phyloP scores from a whole-genome alignment of 2,329 filamentous ascomycete genomes.

The Paraphoma chrysanthemicola region DNA sequence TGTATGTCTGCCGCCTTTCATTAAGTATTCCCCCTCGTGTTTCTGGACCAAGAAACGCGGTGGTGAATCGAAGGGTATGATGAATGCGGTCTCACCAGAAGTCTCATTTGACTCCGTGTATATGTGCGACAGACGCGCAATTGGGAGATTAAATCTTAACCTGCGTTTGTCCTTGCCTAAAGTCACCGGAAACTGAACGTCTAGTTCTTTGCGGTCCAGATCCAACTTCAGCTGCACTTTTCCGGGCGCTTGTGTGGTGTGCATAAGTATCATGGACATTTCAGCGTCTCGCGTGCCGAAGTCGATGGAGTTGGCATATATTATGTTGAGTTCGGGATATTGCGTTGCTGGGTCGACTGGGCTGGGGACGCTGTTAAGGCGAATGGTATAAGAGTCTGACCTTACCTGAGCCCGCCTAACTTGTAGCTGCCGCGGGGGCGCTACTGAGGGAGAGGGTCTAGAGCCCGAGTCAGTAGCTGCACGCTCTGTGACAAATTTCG shows the following conservation, averaged over 20 bases:
- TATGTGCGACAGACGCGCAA: slow-evolving; percentile 53
- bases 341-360: slow-evolving; percentile 25
- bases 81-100: slow-evolving; percentile 17
- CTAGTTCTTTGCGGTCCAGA: slow-evolving; percentile 52
- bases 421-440: slow-evolving; percentile 11
- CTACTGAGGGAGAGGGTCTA: slow-evolving; percentile 20
- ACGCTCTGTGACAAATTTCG: background rate
- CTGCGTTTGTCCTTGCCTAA: slow-evolving; percentile 19
- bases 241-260: slow-evolving; percentile 46
- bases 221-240: slow-evolving; percentile 51
- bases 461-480: background rate
- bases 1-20: slow-evolving; percentile 8
- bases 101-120: slow-evolving; percentile 31
- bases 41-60: slow-evolving; percentile 54
- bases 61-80: slow-evolving; percentile 47
- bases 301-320: slow-evolving; percentile 56
- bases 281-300: slow-evolving; percentile 68
- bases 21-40: slow-evolving; percentile 15
- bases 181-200: slow-evolving; percentile 53
- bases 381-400: slow-evolving; percentile 6
- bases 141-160: slow-evolving; percentile 55
- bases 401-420: slow-evolving; percentile 10
- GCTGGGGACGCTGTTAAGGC: slow-evolving; percentile 22
- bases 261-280: slow-evolving; percentile 66
- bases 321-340: slow-evolving; percentile 34